phyloP scores from a whole-genome alignment of 1,139 yeast species.

The Pichia kudriavzevii region DNA sequence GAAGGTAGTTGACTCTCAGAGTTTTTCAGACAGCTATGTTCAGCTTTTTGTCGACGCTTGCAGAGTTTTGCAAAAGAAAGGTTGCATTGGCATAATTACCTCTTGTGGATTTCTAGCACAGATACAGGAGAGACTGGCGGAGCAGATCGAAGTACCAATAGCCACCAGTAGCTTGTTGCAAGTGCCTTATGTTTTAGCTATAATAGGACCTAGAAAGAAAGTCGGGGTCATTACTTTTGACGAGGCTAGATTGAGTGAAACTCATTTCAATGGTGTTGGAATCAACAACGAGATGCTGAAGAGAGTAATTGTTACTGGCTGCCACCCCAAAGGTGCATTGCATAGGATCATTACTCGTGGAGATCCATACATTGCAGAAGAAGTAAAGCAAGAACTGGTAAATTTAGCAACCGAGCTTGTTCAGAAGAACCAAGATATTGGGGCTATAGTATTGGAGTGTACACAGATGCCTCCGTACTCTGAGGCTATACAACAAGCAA shows the following conservation, averaged over 20 bases:
- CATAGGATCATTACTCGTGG: slow-evolving; percentile 23
- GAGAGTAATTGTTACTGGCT: slow-evolving; percentile 22
- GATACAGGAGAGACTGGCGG: slow-evolving; percentile 24
- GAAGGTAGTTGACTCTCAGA: slow-evolving; percentile 9
- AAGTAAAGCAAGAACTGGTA: slow-evolving; percentile 25
- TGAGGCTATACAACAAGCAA: slow-evolving; percentile 18
- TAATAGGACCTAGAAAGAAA: slow-evolving; percentile 20
- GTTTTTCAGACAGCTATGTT: slow-evolving; percentile 9
- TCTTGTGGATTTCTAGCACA: slow-evolving; percentile 25
- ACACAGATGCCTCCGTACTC: slow-evolving; percentile 17
- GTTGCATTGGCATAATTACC: slow-evolving; percentile 16
- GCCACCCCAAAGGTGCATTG: slow-evolving; percentile 21
- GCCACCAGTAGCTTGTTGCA: slow-evolving; percentile 29
- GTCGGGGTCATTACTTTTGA: slow-evolving; percentile 30
- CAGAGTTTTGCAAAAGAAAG: slow-evolving; percentile 8
- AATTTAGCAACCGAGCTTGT: slow-evolving; percentile 16
- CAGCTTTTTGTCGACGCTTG: slow-evolving; percentile 12
- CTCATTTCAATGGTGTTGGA: slow-evolving; percentile 28
- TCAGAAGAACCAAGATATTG: slow-evolving; percentile 7
- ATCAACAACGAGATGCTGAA: slow-evolving; percentile 17
- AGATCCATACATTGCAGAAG: slow-evolving; percentile 23
- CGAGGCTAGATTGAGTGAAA: slow-evolving; percentile 20
- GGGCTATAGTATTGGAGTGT: slow-evolving; percentile 16
- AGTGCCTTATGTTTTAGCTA: slow-evolving; percentile 24
- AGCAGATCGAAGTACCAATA: slow-evolving; percentile 25